Evolutionary conservation across 2,329 filamentous ascomycete species (phyloP), one percentile per base, ranked within the genome.

Genomic region (Diaporthe sp.): DNA sequence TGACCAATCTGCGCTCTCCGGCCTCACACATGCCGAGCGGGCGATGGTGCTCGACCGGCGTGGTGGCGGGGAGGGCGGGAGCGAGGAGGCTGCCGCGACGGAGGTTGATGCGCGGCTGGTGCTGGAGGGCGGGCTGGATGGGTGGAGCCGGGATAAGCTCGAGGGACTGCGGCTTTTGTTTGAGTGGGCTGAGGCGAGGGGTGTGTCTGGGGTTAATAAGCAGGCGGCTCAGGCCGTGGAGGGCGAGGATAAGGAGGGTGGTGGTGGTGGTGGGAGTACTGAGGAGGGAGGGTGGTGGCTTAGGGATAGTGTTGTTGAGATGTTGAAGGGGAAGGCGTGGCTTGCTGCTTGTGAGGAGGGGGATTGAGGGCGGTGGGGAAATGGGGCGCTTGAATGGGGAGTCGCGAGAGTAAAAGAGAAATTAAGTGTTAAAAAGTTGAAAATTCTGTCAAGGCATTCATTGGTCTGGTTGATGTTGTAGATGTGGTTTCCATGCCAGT

Each of bases 31-130:
- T 69, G 91, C 92, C 0, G 95, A 97, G 79, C 89, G 90, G 71
- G 88, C 88, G 0, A 85, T 91, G 32, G 87, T 94, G 4, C 85
- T 95, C 12, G 88, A 85, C 82, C 86, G 79, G 4, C 78, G 82
- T 9, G 87, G 85, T 17, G 88, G 86, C 8, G 86, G 86, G 8
- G 86, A 85, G 4, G 85, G 87, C 35, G 85, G 85, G 0, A 83
- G 84, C n/a, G 84, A 85, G 10, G 81, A 83, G 61, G 80, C 79
- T 0, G 79, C 82, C 0, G 84, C 79, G 22, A 84, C 79, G 3
- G 86, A 86, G 0, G 91, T 97, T 1, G 96, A 98, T 80, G 90
- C 92, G 42, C 87, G 93, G 51, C 84, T 98, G 35, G 89, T 92
- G 73, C 86, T 98, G 63, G 90, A 89, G 77, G 84, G 85, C 30